phyloP scores from a whole-genome alignment of 192 early-diverging fungal genomes.

The Phycomyces nitens region DNA sequence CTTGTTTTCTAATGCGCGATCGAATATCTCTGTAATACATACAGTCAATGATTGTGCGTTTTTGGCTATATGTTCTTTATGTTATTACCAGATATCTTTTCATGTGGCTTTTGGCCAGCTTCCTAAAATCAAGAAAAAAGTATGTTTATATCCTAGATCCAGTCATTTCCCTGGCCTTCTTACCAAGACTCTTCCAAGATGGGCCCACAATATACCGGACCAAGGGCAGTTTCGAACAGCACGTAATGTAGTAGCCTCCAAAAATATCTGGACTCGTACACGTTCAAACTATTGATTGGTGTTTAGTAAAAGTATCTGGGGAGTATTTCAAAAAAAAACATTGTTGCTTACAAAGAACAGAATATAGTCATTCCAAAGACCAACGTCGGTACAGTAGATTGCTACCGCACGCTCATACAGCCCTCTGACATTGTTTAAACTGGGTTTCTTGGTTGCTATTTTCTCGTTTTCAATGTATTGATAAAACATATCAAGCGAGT shows the following conservation, averaged over 20 bases:
- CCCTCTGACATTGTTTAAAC: constrained; percentile 32
- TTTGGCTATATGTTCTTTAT: not conserved
- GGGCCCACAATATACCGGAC: constrained; percentile 64
- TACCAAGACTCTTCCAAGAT: constrained; percentile 39
- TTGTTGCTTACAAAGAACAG: constrained; percentile 44
- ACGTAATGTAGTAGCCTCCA: constrained; percentile 43
- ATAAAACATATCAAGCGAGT: constrained; percentile 44
- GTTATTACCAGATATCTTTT: not conserved
- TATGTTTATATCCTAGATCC: not conserved
- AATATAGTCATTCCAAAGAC: constrained; percentile 69
- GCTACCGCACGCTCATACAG: constrained; percentile 67
- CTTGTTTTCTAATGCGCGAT: constrained; percentile 23
- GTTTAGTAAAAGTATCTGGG: constrained; percentile 12
- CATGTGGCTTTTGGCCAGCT: not conserved
- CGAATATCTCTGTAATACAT: constrained; percentile 16
- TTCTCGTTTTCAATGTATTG: constrained; percentile 59
- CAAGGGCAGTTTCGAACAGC: constrained; percentile 71
- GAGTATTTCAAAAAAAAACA: not conserved
- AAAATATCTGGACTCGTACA: constrained; percentile 22
- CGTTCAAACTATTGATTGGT: constrained; percentile 36
- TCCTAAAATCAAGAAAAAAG: constrained; percentile 7
- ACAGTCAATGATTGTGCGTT: not conserved
- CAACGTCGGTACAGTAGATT: constrained; percentile 54
- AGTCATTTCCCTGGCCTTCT: not conserved
- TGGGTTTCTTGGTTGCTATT: constrained; percentile 23